Evolutionary conservation across 2,329 filamentous ascomycete species (phyloP).

Genomic region (Alternaria rosae): DNA sequence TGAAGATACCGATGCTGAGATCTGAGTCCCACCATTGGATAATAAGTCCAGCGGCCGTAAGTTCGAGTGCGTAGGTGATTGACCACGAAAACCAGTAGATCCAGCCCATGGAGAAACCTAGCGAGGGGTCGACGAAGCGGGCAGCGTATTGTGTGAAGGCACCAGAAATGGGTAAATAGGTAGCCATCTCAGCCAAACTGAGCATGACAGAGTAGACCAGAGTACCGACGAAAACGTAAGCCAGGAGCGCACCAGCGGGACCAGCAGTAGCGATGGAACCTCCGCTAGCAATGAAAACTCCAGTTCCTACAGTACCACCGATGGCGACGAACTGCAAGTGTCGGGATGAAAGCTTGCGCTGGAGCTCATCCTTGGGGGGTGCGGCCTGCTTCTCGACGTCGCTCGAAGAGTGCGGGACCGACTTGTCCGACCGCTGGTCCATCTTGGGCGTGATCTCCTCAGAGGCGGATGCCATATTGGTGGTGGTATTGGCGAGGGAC

Average conservation of each 20-base stretch:
- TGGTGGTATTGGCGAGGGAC: conserved; percentile 11
- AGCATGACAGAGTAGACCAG: conserved; percentile 79
- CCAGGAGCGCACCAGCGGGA: conserved; percentile 57
- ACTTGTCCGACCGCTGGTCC: conserved; percentile 43
- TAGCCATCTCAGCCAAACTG: conserved; percentile 72
- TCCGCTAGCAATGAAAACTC: conserved; percentile 62
- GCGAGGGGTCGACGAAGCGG: conserved; percentile 74
- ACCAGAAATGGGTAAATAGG: conserved; percentile 77
- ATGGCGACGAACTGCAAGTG: conserved; percentile 52
- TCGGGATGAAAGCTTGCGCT: conserved; percentile 47
- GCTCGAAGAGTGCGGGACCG: conserved; percentile 34
- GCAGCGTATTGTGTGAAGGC: conserved; percentile 79
- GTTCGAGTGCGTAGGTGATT: conserved; percentile 75
- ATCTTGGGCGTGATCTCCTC: conserved; percentile 38
- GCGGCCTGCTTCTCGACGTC: conserved; percentile 49
- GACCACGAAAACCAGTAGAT: conserved; percentile 84
- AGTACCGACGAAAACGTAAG: conserved; percentile 64
- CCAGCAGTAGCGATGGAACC: conserved; percentile 57
- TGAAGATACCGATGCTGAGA: conserved; percentile 74
- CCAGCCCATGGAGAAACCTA: conserved; percentile 83
- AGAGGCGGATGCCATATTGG: conserved; percentile 33
- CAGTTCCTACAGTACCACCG: conserved; percentile 59
- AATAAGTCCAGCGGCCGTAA: conserved; percentile 75
- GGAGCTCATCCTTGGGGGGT: conserved; percentile 35
- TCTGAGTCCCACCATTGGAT: conserved; percentile 75